A percentile compares a stretch with the other conserved stretches of the same genome.
Evolutionary conservation across 805 yeast species (phyloP).

Genomic region (Ogataea pignaliae): DNA sequence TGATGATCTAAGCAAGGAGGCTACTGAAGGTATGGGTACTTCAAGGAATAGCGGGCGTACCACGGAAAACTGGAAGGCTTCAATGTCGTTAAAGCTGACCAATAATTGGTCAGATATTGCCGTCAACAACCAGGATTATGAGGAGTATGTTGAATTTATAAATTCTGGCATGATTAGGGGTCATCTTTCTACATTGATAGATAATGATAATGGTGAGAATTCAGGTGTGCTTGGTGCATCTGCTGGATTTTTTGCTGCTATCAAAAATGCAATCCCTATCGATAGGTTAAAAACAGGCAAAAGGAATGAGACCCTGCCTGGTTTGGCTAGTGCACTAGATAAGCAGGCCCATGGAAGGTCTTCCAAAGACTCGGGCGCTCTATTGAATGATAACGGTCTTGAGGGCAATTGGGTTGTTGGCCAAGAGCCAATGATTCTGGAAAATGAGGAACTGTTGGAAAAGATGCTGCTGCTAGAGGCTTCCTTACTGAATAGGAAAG

Average conservation of each 20-base stretch:
- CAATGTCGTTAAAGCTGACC: neutral
- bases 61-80: neutral
- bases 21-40: no score
- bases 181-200: no score
- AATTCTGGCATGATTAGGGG: no score
- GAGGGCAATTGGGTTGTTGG: neutral
- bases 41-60: neutral
- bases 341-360: no score
- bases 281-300: neutral
- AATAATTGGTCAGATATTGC: neutral
- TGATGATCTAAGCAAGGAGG: neutral
- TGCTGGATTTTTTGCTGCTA: slow-evolving; percentile 9
- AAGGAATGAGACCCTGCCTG: no score
- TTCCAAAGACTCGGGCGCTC: no score
- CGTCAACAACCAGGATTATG: slow-evolving; percentile 6
- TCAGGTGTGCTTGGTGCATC: slow-evolving; percentile 11
- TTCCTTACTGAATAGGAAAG: slow-evolving; percentile 20
- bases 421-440: slow-evolving; percentile 1
- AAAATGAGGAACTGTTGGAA: slow-evolving; percentile 6
- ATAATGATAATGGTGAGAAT: neutral
- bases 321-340: no score
- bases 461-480: slow-evolving; percentile 20
- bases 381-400: neutral
- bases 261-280: slow-evolving; percentile 9
- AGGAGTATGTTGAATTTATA: no score